Evolutionary conservation across 192 early-diverging fungal species (phyloP).

Genomic region (Pilobolus umbonatus): DNA sequence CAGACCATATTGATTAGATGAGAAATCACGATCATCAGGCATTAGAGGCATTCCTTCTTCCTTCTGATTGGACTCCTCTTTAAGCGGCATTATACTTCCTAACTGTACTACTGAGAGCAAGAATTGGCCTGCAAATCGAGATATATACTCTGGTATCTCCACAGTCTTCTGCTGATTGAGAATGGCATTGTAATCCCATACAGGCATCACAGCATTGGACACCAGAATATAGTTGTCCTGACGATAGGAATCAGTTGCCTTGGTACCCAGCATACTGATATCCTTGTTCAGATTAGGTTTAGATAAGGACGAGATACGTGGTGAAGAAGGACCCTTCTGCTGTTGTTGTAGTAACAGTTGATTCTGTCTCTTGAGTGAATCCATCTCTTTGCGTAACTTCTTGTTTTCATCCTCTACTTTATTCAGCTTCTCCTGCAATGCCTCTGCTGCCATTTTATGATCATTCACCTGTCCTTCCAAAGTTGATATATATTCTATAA

Average conservation of each 20-base stretch:
- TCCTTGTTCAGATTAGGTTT: conserved; percentile 34
- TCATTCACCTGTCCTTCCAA: conserved; percentile 32
- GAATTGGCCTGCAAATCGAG: conserved; percentile 1
- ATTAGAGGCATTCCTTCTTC: neutral
- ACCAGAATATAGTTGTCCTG: conserved; percentile 25
- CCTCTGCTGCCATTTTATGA: conserved; percentile 28
- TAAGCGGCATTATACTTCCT: neutral
- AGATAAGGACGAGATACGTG: conserved; percentile 11
- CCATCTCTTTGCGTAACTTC: conserved; percentile 24
- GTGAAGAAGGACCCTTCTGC: neutral
- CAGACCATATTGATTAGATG: neutral
- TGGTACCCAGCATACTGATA: conserved; percentile 27
- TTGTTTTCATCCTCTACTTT: conserved; percentile 34
- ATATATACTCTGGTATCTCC: neutral
- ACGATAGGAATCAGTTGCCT: conserved; percentile 27
- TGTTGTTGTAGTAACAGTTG: conserved; percentile 25
- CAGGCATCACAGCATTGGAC: conserved; percentile 26
- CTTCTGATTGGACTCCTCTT: neutral
- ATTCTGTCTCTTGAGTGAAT: conserved; percentile 29
- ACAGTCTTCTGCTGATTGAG: neutral
- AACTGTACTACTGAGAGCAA: conserved; percentile 1
- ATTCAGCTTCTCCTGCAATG: conserved; percentile 17
- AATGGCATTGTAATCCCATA: conserved; percentile 20
- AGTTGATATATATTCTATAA: conserved; percentile 34
- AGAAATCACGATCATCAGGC: conserved; percentile 16